Evolutionary conservation across 2,329 filamentous ascomycete genomes (phyloP).

Genomic region (Talaromyces sp.): DNA sequence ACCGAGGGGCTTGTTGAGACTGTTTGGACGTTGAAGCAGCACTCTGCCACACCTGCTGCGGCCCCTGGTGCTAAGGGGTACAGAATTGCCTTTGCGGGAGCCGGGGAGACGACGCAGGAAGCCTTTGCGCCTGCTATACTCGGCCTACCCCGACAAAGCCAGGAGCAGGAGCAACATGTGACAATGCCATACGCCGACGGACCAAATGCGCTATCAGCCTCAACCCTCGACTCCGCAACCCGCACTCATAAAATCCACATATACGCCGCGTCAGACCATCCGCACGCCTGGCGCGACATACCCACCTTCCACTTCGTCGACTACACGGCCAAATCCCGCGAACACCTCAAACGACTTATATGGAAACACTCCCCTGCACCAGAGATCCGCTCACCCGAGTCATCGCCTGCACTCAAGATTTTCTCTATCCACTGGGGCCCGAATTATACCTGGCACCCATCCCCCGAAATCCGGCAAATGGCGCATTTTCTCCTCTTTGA

Average conservation of each 20-base stretch:
- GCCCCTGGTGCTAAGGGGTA: conserved; percentile 1
- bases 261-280: conserved; percentile 39
- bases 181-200: conserved; percentile 1
- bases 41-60: background rate
- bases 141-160: conserved; percentile 19
- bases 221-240: background rate
- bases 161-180: background rate
- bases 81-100: conserved; percentile 31
- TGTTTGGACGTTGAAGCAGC: conserved; percentile 25
- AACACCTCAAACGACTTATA: conserved; percentile 23
- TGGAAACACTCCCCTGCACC: conserved; percentile 5
- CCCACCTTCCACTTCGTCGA: conserved; percentile 38
- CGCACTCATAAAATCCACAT: conserved; percentile 27
- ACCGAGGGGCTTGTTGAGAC: conserved; percentile 36
- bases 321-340: conserved; percentile 27
- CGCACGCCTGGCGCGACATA: conserved; percentile 30
- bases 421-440: conserved; percentile 43
- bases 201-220: background rate
- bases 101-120: conserved; percentile 30
- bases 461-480: conserved; percentile 28
- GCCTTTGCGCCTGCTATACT: conserved; percentile 30
- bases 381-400: background rate
- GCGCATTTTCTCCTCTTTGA: conserved; percentile 42
- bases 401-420: conserved; percentile 30
- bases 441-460: conserved; percentile 38